Percentiles rank a stretch among this genome's conserved stretches.
Conservation (phyloP, 257 asterid genomes). For the Fraxinus excelsior region DNA sequence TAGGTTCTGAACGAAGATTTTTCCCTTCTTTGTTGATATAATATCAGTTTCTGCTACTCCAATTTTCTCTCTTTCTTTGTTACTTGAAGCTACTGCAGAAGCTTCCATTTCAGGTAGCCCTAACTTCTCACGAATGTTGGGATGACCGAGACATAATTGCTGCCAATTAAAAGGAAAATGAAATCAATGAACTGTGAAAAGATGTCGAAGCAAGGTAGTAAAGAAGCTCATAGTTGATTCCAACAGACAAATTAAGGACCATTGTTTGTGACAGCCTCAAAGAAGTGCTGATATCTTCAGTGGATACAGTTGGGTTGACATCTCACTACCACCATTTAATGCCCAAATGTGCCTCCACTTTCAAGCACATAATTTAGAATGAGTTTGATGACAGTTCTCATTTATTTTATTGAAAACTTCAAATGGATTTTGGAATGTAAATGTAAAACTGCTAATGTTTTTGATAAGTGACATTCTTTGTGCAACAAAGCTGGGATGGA, state of each 20-base stretch:
- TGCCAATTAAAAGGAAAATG: slow-evolving; percentile 35
- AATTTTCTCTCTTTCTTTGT: slow-evolving; percentile 32
- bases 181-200: neutral
- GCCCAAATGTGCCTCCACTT: too few species aligned
- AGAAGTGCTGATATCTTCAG: neutral
- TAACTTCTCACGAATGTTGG: slow-evolving; percentile 57
- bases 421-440: too few species aligned
- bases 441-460: too few species aligned
- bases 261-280: neutral
- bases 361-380: too few species aligned
- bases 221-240: neutral
- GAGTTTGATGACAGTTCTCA: too few species aligned
- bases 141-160: slow-evolving; percentile 70
- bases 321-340: too few species aligned
- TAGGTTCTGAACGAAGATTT: slow-evolving; percentile 49
- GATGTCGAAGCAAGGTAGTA: neutral
- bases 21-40: slow-evolving; percentile 47
- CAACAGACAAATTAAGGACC: neutral
- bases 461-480: too few species aligned
- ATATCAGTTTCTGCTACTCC: slow-evolving; percentile 33
- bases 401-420: too few species aligned
- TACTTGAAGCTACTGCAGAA: slow-evolving; percentile 34
- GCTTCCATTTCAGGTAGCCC: slow-evolving; percentile 65
- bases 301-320: neutral
- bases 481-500: too few species aligned